phyloP scores from a whole-genome alignment of 257 asterid genomes.

The Hygrophila difformis region DNA sequence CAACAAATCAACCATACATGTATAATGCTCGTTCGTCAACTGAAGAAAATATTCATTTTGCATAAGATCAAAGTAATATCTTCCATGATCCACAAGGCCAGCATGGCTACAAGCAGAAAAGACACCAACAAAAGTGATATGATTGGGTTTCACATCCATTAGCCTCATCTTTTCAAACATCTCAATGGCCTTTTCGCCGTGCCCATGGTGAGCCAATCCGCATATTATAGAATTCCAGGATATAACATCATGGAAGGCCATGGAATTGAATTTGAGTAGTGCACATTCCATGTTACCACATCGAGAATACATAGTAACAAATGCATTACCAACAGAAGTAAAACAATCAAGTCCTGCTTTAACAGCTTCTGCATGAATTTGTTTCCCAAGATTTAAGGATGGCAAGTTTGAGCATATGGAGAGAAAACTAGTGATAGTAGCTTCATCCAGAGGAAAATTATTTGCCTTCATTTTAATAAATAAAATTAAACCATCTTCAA shows the following conservation, averaged over 20 bases:
- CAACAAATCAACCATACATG: conserved; percentile 53
- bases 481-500: conserved; percentile 41
- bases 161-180: conserved; percentile 44
- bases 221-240: conserved; percentile 67
- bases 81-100: conserved; percentile 47
- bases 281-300: conserved; percentile 53
- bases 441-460: conserved; percentile 33
- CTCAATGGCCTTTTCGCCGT: conserved; percentile 36
- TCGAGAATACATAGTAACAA: conserved; percentile 48
- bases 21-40: conserved; percentile 45
- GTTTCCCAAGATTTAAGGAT: conserved; percentile 56
- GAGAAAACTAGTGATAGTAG: conserved; percentile 52
- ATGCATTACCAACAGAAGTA: conserved; percentile 39
- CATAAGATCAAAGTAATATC: conserved; percentile 36
- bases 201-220: conserved; percentile 58
- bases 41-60: conserved; percentile 29
- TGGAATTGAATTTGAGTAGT: conserved; percentile 29
- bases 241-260: conserved; percentile 34
- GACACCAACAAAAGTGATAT: conserved; percentile 50
- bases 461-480: conserved; percentile 41
- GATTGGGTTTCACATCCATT: conserved; percentile 37
- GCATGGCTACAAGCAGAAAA: conserved; percentile 60
- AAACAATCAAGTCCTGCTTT: conserved; percentile 40
- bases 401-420: conserved; percentile 44
- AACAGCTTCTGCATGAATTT: conserved; percentile 40